phyloP scores from a whole-genome alignment of 2,329 filamentous ascomycete species.

The Macrophomina tecta region DNA sequence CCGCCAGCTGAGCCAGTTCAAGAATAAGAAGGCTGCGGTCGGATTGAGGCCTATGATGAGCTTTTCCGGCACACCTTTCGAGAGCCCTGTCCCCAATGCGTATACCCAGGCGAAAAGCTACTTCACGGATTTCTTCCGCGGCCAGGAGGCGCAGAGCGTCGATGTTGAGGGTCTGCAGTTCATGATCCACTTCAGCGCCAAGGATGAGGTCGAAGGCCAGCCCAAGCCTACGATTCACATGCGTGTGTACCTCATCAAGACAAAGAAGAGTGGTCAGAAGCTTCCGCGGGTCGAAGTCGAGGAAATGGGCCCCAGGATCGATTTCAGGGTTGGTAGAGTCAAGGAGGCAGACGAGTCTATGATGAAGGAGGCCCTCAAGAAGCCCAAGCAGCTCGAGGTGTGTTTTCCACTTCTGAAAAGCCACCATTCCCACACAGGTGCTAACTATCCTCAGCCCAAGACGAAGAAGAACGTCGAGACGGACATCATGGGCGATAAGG shows the following conservation, averaged over 20 bases:
- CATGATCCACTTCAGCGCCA: constrained; percentile 79
- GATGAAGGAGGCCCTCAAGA: constrained; percentile 90
- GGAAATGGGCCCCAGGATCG: constrained; percentile 93
- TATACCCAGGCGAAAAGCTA: constrained; percentile 88
- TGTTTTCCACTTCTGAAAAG: not conserved
- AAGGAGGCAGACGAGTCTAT: constrained; percentile 78
- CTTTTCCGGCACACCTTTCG: constrained; percentile 89
- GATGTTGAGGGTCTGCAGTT: constrained; percentile 96
- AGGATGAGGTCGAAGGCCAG: constrained; percentile 56
- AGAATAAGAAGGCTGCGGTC: constrained; percentile 66
- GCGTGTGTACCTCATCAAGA: constrained; percentile 84
- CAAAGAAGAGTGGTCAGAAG: constrained; percentile 84
- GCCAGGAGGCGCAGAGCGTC: constrained; percentile 77
- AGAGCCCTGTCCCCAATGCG: constrained; percentile 77
- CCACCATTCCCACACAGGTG: not conserved
- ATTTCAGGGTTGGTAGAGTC: constrained; percentile 83
- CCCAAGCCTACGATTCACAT: constrained; percentile 62
- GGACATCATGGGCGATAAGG: constrained; percentile 93
- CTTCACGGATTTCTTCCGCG: constrained; percentile 89
- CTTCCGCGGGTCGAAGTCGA: constrained; percentile 91
- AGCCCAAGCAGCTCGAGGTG: constrained; percentile 75
- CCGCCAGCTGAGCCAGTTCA: constrained; percentile 75
- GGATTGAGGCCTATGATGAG: constrained; percentile 87
- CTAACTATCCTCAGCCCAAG: constrained; percentile 49
- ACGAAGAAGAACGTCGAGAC: constrained; percentile 97